Evolutionary conservation across 768 basidiomycete genomes (phyloP), one percentile per base, ranked within the genome.

Genomic region (Lyophyllum shimeji): DNA sequence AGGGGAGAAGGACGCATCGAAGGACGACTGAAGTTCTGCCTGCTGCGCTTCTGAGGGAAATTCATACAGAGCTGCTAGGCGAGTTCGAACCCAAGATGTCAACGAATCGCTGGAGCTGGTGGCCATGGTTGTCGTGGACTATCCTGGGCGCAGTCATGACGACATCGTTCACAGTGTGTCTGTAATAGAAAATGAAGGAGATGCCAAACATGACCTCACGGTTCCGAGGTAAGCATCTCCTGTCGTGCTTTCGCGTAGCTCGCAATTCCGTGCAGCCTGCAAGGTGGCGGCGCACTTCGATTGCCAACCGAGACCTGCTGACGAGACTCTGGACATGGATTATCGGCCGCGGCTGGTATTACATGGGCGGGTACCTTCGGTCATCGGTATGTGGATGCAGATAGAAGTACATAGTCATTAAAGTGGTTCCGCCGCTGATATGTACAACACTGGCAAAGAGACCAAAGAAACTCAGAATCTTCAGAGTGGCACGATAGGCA

Each of bases 351-450:
- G 39, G 17, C 7, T n/a, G 39, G 39, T 40, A 37, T 37, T 37
- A 37, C 34, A 37, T 11, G 34, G 6, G 39, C 4, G 39, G 34
- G n/a, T 39, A 39, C 17, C 39, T 40, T 40, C 5, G 5, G n/a
- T 3, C 39, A 15, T 18, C 17, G n/a, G 2, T n/a, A 40, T 40
- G 13, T 15, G 31, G 7, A 11, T 37, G 15, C 34, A 37, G 15
- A 12, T 13, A 15, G 39, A 18, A 29, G 29, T 40, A 40, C 39
- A 18, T 18, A 37, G 12, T 55, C 17, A 23, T 78, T 66, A 86
- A 58, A 89, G 60, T 7, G 69, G 50, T 65, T 89, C 87, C 29
- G 82, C 86, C 1, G 88, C 85, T 34, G 90, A 89, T 61, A 91
- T 92, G 69, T 91, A 93, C 33, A 90, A 72, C 52, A 91, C 90